Conservation (phyloP, 129 eudicot species). For the Pittosporum tobira region DNA sequence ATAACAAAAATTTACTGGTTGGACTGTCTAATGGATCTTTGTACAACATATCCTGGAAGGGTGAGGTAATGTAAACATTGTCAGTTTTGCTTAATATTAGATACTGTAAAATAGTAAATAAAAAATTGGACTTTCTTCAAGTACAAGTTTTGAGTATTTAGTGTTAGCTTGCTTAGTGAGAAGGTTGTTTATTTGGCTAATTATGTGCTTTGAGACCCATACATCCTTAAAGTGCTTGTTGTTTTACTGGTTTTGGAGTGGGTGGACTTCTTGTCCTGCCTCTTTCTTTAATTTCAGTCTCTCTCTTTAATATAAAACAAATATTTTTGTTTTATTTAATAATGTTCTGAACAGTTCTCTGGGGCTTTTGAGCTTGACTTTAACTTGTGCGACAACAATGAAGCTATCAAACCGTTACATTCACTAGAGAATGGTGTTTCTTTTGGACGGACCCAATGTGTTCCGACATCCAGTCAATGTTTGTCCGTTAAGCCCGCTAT, state of each 20-base stretch:
- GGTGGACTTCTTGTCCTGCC: not conserved
- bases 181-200: too few relatives aligned
- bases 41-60: slow-evolving; percentile 95
- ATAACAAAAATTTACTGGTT: slow-evolving; percentile 72
- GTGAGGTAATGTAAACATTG: slow-evolving; percentile 61
- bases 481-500: slow-evolving; percentile 38
- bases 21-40: slow-evolving; percentile 91
- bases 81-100: not conserved
- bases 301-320: too few relatives aligned
- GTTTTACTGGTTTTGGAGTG: slow-evolving; percentile 1
- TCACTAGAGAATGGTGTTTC: slow-evolving; percentile 47
- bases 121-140: too few relatives aligned
- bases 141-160: too few relatives aligned
- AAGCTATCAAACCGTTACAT: slow-evolving; percentile 26
- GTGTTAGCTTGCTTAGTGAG: too few relatives aligned
- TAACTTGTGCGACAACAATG: slow-evolving; percentile 27
- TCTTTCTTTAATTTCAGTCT: not conserved
- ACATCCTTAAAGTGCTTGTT: too few relatives aligned
- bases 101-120: not conserved
- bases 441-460: slow-evolving; percentile 35
- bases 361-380: slow-evolving; percentile 65
- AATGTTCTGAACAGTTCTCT: slow-evolving; percentile 54
- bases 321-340: not conserved
- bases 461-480: slow-evolving; percentile 22
- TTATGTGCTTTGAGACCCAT: too few relatives aligned